These are phyloP conservation scores for Colletotrichum cuscutae DNA, from an alignment of 2,329 filamentous ascomycete species.

Conservation along the genomic window DNA sequence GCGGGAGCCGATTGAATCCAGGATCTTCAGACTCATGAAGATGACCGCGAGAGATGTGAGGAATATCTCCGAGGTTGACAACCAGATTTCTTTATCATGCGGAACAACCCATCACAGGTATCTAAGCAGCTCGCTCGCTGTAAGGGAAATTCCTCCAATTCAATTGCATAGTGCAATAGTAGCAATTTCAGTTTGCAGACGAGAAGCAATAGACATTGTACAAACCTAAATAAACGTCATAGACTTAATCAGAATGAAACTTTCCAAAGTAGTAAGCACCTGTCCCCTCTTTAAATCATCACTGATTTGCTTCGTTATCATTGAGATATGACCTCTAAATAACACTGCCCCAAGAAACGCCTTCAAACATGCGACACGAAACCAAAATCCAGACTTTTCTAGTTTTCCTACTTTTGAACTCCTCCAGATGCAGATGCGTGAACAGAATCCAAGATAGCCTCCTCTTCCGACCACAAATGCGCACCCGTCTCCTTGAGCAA, in stretches of 20 bases:
- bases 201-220: neutral
- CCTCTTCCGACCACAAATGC: conserved; percentile 62
- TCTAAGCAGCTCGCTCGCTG: too few relatives aligned
- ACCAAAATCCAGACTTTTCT: neutral
- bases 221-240: neutral
- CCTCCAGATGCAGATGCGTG: conserved; percentile 28
- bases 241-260: neutral
- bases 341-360: conserved; percentile 5
- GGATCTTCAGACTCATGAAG: too few relatives aligned
- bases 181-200: too few relatives aligned
- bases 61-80: too few relatives aligned
- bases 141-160: too few relatives aligned
- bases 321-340: neutral
- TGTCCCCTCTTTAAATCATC: neutral
- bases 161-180: too few relatives aligned
- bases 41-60: too few relatives aligned
- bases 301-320: neutral
- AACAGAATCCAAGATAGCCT: conserved; percentile 29
- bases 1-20: too few relatives aligned
- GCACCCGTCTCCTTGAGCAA: conserved; percentile 69
- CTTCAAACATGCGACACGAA: neutral
- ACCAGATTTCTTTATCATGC: too few relatives aligned
- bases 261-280: neutral
- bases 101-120: too few relatives aligned
- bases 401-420: conserved; percentile 22